Evolutionary conservation across 2,329 filamentous ascomycete genomes (phyloP), one percentile per base, ranked within the genome.

Genomic region (Pyrenophora seminiperda): DNA sequence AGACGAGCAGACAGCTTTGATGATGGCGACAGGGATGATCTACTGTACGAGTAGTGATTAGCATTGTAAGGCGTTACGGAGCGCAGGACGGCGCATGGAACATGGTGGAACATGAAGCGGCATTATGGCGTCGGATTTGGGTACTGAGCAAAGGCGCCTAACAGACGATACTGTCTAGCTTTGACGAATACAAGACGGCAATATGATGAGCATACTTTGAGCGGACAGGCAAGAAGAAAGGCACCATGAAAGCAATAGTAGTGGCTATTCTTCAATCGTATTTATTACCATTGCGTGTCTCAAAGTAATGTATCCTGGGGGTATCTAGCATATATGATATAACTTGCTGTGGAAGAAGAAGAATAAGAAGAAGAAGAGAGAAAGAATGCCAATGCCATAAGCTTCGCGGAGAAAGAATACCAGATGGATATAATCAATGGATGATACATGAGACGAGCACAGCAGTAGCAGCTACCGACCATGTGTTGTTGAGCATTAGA

Each of bases 21-120:
- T 11, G 18, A 15, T 9, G 18, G 32, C 24, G 9, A 27, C 9
- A 27, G 24, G 24, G 10, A 9, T 7, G 10, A 9, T 7, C 7
- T 27, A 33, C 19, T 5, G 15, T 29, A 32, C 36, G 24, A 14
- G 24, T 41, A 30, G 40, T 37, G 29, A 36, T 36, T 52, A 47
- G 51, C 47, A 54, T 56, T 50, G 46, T 33, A 48, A 40, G 53
- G 53, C 50, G 54, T 54, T 45, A 40, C 38, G 29, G 41, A 31
- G 30, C 43, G 30, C 39, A 34, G 34, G 18, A 44, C 31, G 43
- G 47, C 47, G 40, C 37, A 45, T 17, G 24, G n/a, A 34, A 18
- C 18, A 31, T 30, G 37, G n/a, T 24, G 5, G 36, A 29, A 37
- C 10, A 50, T 33, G 11, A 44, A 44, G 45, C 39, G 40, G 45